Evolutionary conservation across 2,329 filamentous ascomycete genomes (phyloP).

Genomic region (Penicillium sp.): DNA sequence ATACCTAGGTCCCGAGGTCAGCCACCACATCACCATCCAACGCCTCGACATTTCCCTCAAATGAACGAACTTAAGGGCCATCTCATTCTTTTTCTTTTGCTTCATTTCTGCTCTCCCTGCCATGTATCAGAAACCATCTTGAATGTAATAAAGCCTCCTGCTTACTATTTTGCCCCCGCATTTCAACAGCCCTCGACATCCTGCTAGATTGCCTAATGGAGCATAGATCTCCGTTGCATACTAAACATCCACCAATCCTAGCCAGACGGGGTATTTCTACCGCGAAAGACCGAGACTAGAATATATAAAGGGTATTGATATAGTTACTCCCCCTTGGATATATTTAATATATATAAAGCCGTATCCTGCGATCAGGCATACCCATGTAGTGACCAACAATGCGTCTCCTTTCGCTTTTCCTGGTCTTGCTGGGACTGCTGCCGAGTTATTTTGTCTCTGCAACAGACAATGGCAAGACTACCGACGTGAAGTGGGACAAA

Average conservation of each 20-base stretch:
- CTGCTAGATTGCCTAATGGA: constrained; percentile 22
- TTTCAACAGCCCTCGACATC: constrained; percentile 6
- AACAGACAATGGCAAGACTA: constrained; percentile 43
- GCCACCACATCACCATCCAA: too few relatives aligned
- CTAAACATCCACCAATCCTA: constrained; percentile 31
- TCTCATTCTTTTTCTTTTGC: too few relatives aligned
- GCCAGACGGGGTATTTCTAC: constrained; percentile 19
- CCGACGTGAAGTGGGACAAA: constrained; percentile 51
- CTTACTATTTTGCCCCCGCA: constrained; percentile 4
- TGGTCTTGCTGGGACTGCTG: constrained; percentile 14
- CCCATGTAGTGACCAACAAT: constrained; percentile 5
- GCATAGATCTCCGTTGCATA: neutral
- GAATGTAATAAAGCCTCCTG: neutral
- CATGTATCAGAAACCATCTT: too few relatives aligned
- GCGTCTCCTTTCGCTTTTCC: constrained; percentile 20
- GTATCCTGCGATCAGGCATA: neutral
- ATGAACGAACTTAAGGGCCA: too few relatives aligned
- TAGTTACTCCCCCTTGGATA: too few relatives aligned
- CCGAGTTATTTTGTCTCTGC: constrained; percentile 14
- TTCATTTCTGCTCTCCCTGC: too few relatives aligned
- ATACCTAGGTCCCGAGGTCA: too few relatives aligned
- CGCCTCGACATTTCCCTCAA: too few relatives aligned
- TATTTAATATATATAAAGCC: neutral
- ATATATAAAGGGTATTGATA: neutral
- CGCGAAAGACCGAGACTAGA: constrained; percentile 21